Conservation (phyloP, 331 rosid genomes). For the Quercus phellos region DNA sequence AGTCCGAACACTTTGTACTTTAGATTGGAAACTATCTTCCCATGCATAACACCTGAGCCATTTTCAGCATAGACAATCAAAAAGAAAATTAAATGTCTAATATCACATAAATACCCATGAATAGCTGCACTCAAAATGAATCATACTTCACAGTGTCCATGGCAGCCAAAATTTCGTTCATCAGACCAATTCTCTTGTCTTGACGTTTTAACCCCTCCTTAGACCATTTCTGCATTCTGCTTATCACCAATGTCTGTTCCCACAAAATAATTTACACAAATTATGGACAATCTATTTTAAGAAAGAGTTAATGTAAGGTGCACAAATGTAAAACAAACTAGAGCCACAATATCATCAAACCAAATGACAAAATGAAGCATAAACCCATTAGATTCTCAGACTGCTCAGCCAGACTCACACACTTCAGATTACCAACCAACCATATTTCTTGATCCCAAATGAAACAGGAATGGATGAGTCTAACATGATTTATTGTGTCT, state of each 20-base stretch:
- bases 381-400: not conserved
- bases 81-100: not conserved
- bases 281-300: not conserved
- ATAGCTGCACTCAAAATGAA: constrained; percentile 1
- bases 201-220: constrained; percentile 91
- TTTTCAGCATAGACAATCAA: constrained; percentile 25
- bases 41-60: constrained; percentile 85
- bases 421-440: not conserved
- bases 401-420: not conserved
- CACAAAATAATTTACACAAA: constrained; percentile 21
- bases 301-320: not conserved
- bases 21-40: constrained; percentile 94
- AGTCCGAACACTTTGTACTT: constrained; percentile 52
- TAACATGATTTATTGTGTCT: not conserved
- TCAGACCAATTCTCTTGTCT: constrained; percentile 92
- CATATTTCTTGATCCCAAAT: not conserved
- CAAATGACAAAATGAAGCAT: not conserved
- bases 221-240: constrained; percentile 74
- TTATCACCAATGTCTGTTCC: constrained; percentile 76
- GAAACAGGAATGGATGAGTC: not conserved
- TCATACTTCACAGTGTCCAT: constrained; percentile 94
- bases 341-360: not conserved
- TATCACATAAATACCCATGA: not conserved
- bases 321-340: not conserved
- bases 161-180: constrained; percentile 94